Base-by-base conservation (phyloP, 768 basidiomycete genomes). In the Pulveroboletus sp. region DNA sequence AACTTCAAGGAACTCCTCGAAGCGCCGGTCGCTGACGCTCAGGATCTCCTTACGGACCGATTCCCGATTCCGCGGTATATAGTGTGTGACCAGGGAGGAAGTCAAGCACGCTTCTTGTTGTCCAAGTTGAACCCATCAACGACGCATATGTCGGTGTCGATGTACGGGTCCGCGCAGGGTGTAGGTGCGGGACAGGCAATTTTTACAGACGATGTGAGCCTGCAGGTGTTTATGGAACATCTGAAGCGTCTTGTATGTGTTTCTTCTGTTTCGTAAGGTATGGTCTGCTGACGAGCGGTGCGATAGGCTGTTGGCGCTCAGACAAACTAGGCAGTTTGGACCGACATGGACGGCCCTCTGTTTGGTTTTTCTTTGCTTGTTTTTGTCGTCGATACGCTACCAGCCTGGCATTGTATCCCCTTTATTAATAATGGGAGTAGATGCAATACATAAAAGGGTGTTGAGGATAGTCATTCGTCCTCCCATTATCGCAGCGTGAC, bases 31-130 rank as follows among this genome's bases (percentile, higher is more conserved):
- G 79, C 76, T 17, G 96, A 98, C 69, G 96, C 96, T 30, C 90
- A 96, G 84, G 96, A 99, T 55, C 80, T 99, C 24, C 83, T 99
- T 21, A 84, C 86, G 15, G 96, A 99, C 66, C 86, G 96, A 35
- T 92, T 89, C 78, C 96, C 96, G 2, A 92, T 99, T 57, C 96
- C 96, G 1, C 87, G 96, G 27, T 99, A 98, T 70, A 91, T 99
- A 58, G 93, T 96, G 30, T 94, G 92, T 66, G 94, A 99, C 67
- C 94, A 98, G 65, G 93, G 93, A 35, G 95, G 95, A 27, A 90
- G 86, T 68, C 96, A 98, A 68, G 95, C 96, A 6, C 88, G 96
- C n/a, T 99, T 99, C 85, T 71, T 98, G 64, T 72, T 98, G 27
- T 90, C 88, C 42, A 98, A 98, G 69, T 75, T 99, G 37, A 99